Base-by-base conservation (phyloP, 2,329 filamentous ascomycete species). In the Cladosporium sp. region DNA sequence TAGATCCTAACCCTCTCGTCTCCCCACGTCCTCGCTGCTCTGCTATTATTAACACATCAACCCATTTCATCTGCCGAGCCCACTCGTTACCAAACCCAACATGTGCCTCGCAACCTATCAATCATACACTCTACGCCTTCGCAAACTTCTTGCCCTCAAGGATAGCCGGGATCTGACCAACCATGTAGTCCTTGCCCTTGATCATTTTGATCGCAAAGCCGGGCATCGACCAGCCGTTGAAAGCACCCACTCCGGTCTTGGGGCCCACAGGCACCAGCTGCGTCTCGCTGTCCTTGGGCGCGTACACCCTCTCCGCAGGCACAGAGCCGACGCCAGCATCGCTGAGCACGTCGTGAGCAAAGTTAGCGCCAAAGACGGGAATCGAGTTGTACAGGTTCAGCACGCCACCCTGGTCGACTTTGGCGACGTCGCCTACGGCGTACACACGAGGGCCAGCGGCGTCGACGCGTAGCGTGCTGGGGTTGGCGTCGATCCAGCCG, bases 401-500 rank as follows among this genome's bases (percentile, higher is more conserved):
- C 25, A 80, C 70, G 43, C 75, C 78, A 32, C 81, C 80, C n/a
- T 74, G 74, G 21, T 79, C 78, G 66, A 78, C 79, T 6, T 74
- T 77, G 0, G 76, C 78, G 0, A 84, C 76, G 67, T 85, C 83
- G 53, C 83, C 83, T 16, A 81, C 64, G 13, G 77, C 77, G 70
- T 84, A 85, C 43, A 84, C 78, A n/a, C 79, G 75, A 1, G 78
- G 72, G 3, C 80, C 80, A 4, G 79, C 79, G 8, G 68, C 73
- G 48, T 81, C 79, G 49, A 83, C 80, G 23, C 83, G 80, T 4
- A 83, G 75, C 1, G 80, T 84, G 11, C 70, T 61, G 0, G 67
- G 69, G 69, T 86, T 80, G 7, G 81, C 83, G 28, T 76, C 76
- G 53, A 88, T 80, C 73, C 82, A 83, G 16, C 82, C 82, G 5